Evolutionary conservation across 2,329 filamentous ascomycete species (phyloP).

Genomic region (Fonsecaea monophora): DNA sequence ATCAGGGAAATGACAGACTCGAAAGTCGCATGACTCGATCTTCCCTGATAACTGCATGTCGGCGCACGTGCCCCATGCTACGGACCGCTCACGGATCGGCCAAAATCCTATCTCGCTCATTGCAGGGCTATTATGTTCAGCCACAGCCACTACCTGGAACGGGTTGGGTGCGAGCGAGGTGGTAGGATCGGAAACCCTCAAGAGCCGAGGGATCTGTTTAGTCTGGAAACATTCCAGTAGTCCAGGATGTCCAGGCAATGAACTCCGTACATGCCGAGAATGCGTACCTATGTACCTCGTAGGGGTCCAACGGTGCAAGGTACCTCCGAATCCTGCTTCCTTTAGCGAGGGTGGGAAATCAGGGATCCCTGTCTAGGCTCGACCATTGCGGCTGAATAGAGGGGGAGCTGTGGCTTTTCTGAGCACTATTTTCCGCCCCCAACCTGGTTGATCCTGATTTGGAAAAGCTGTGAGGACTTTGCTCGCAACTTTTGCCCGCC

Average conservation of each 20-base stretch:
- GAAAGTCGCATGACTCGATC: constrained; percentile 10
- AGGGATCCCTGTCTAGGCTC: not conserved
- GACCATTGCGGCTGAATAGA: constrained; percentile 13
- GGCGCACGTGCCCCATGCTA: not conserved
- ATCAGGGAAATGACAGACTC: not conserved
- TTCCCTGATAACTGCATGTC: not conserved
- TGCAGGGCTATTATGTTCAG: not conserved
- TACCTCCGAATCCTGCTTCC: constrained; percentile 14
- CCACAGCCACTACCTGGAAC: constrained; percentile 10
- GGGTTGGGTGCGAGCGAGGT: not conserved
- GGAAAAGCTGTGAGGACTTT: constrained; percentile 7
- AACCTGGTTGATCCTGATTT: constrained; percentile 1
- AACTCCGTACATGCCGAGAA: not conserved
- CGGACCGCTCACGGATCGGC: not conserved
- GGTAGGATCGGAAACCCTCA: constrained; percentile 12
- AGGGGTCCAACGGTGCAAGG: constrained; percentile 14
- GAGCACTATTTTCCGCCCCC: constrained; percentile 10
- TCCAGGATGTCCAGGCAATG: too few relatives aligned
- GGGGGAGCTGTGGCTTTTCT: constrained; percentile 3
- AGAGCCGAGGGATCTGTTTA: constrained; percentile 17
- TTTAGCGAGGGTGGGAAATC: constrained; percentile 3
- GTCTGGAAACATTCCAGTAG: constrained; percentile 15
- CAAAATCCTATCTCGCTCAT: constrained; percentile 18
- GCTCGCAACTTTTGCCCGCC: constrained; percentile 10
- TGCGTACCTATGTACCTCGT: not conserved